These are phyloP conservation scores for Solanum pennellii DNA, from an alignment of 257 asterid genomes.

Conservation along the genomic window DNA sequence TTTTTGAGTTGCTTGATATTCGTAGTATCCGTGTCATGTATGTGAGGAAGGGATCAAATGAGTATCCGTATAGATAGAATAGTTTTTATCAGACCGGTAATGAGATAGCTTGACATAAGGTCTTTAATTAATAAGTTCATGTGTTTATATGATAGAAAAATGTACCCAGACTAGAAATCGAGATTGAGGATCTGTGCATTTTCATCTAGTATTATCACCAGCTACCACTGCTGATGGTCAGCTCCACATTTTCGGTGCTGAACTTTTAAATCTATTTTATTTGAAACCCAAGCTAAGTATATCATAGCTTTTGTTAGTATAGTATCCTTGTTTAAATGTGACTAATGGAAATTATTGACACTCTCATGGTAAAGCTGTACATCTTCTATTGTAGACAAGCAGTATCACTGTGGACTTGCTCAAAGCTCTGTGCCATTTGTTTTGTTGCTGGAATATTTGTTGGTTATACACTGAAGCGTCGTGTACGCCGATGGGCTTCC, in stretches of 20 bases:
- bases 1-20: background rate
- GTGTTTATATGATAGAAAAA: background rate
- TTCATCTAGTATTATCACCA: background rate
- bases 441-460: conserved; percentile 70
- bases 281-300: background rate
- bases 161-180: background rate
- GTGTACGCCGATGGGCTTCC: conserved; percentile 70
- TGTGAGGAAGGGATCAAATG: background rate
- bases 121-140: background rate
- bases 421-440: conserved; percentile 67
- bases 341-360: background rate
- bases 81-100: background rate
- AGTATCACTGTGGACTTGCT: conserved; percentile 59
- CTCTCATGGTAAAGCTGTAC: background rate
- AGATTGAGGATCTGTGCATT: background rate
- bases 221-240: background rate
- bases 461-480: conserved; percentile 74
- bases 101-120: background rate
- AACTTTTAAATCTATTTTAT: background rate
- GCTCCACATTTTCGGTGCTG: background rate
- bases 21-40: background rate
- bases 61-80: background rate
- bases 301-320: background rate
- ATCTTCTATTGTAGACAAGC: conserved; percentile 36
- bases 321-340: background rate